phyloP scores from a whole-genome alignment of 2,329 filamentous ascomycete species.

The Epichloe gansuensis region DNA sequence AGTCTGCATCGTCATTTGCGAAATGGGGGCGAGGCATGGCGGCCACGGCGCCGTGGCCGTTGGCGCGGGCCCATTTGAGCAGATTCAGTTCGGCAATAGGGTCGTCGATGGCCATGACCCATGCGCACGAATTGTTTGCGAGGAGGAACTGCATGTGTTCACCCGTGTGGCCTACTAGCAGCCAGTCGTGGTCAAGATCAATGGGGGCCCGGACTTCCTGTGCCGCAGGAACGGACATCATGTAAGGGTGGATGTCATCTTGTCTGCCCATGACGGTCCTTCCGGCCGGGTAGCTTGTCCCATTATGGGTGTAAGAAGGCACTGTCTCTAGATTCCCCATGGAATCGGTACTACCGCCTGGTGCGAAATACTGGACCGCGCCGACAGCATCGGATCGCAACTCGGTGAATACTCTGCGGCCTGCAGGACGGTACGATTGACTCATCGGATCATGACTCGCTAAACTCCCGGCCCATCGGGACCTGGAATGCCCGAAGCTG shows the following conservation, averaged over 20 bases:
- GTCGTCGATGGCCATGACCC: constrained; percentile 14
- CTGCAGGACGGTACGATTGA: constrained; percentile 13
- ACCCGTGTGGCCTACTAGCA: constrained; percentile 16
- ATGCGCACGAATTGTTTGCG: constrained; percentile 13
- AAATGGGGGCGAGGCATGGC: constrained; percentile 1
- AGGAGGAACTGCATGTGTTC: constrained; percentile 20
- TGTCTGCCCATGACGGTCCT: constrained; percentile 12
- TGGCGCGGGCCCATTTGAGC: constrained; percentile 10
- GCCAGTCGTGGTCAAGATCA: constrained; percentile 17
- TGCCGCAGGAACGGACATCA: constrained; percentile 17
- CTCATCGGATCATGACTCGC: constrained; percentile 17
- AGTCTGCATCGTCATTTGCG: not conserved
- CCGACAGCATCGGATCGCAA: constrained; percentile 19
- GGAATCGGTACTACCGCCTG: constrained; percentile 11
- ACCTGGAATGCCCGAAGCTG: constrained; percentile 27
- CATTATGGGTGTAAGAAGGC: constrained; percentile 17
- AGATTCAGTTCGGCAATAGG: constrained; percentile 14
- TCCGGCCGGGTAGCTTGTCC: constrained; percentile 12
- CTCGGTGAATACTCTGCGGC: constrained; percentile 21
- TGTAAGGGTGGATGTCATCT: constrained; percentile 2
- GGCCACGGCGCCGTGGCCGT: constrained; percentile 13
- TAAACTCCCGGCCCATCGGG: constrained; percentile 15
- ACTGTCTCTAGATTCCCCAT: constrained; percentile 27
- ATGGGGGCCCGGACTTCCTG: constrained; percentile 24
- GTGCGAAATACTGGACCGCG: constrained; percentile 16